Percentiles rank a stretch among this genome's conserved stretches.
These are phyloP conservation scores for Brasilioporus rufonigricans DNA, from an alignment of 768 basidiomycete genomes.

Conservation along the genomic window DNA sequence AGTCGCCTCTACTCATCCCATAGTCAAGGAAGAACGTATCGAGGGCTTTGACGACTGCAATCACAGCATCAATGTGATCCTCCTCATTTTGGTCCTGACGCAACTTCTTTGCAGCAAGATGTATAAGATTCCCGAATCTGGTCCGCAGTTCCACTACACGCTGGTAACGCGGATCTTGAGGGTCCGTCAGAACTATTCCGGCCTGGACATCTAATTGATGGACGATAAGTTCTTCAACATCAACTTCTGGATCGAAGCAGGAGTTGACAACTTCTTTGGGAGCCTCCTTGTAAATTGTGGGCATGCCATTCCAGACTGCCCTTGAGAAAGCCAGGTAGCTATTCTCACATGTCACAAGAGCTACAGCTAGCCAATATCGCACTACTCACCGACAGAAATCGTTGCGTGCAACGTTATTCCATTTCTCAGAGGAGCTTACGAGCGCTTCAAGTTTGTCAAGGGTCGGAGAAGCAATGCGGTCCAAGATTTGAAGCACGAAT, in stretches of 20 bases:
- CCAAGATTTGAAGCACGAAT: constrained; percentile 77
- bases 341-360: constrained; percentile 2
- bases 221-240: constrained; percentile 70
- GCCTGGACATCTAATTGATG: constrained; percentile 65
- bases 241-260: constrained; percentile 58
- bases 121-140: constrained; percentile 66
- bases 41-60: constrained; percentile 67
- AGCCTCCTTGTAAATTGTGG: constrained; percentile 62
- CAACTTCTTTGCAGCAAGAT: constrained; percentile 63
- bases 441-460: constrained; percentile 66
- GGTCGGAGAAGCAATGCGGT: constrained; percentile 61
- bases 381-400: constrained; percentile 76
- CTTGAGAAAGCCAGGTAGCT: constrained; percentile 70
- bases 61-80: constrained; percentile 85
- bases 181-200: constrained; percentile 72
- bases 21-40: constrained; percentile 76
- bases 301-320: constrained; percentile 75
- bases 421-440: constrained; percentile 48
- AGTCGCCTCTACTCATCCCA: constrained; percentile 57
- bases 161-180: constrained; percentile 72
- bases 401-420: constrained; percentile 68
- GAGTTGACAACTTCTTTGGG: constrained; percentile 55
- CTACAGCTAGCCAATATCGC: neutral
- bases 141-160: constrained; percentile 52
- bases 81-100: constrained; percentile 63